phyloP scores from a whole-genome alignment of 495 filamentous ascomycete species.

The Hypoxylon fragiforme region DNA sequence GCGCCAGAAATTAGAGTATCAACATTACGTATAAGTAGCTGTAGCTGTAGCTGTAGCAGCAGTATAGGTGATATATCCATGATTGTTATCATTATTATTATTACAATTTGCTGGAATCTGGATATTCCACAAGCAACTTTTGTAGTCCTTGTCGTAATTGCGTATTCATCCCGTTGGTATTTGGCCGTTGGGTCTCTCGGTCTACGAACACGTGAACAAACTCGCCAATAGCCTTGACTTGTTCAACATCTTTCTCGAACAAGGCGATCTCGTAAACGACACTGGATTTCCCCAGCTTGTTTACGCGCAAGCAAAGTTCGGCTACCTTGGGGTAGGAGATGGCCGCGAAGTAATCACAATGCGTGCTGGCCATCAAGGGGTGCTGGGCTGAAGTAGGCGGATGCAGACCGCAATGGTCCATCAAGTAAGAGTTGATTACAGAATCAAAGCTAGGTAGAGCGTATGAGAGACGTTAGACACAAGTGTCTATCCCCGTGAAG shows the following conservation, averaged over 20 bases:
- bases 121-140: constrained; percentile 33
- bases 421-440: constrained; percentile 87
- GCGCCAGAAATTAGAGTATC: constrained; percentile 41
- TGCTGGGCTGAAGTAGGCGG: constrained; percentile 71
- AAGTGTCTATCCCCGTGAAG: no score
- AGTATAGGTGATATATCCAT: no score
- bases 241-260: constrained; percentile 74
- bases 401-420: constrained; percentile 73
- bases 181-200: constrained; percentile 68
- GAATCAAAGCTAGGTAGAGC: constrained; percentile 69
- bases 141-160: constrained; percentile 58
- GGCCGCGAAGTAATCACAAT: constrained; percentile 81
- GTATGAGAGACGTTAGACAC: constrained; percentile 8
- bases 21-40: constrained; percentile 28
- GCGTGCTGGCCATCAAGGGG: constrained; percentile 79
- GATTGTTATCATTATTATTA: not conserved
- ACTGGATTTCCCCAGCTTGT: constrained; percentile 80
- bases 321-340: constrained; percentile 82
- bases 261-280: constrained; percentile 93
- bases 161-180: constrained; percentile 59
- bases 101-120: constrained; percentile 31
- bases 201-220: constrained; percentile 91
- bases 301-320: constrained; percentile 80
- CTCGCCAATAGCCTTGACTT: constrained; percentile 81
- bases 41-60: no score